phyloP scores from a whole-genome alignment of 768 basidiomycete species.

The Leucosporidium scottii region DNA sequence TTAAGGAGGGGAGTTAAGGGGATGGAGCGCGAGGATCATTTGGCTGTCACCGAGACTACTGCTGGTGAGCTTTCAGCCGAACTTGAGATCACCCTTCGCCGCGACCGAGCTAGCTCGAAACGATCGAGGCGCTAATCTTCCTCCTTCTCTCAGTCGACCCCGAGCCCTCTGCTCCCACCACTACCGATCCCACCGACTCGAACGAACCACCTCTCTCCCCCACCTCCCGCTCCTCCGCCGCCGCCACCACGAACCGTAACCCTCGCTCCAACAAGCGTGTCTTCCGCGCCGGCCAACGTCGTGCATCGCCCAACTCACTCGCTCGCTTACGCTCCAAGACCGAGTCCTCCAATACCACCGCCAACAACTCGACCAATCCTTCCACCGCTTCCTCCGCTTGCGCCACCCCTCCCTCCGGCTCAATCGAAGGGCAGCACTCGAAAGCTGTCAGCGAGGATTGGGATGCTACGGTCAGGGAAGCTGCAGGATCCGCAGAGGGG shows the following conservation, averaged over 20 bases:
- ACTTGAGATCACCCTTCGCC: too few relatives aligned
- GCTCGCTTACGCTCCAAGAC: slow-evolving; percentile 25
- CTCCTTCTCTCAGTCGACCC: background rate
- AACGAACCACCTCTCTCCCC: slow-evolving; percentile 13
- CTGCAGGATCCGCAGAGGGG: too few relatives aligned
- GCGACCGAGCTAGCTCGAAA: too few relatives aligned
- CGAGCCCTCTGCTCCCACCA: background rate
- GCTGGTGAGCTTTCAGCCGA: too few relatives aligned
- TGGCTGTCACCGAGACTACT: background rate
- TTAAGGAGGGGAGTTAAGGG: slow-evolving; percentile 19
- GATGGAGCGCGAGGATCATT: slow-evolving; percentile 19
- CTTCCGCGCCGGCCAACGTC: slow-evolving; percentile 37
- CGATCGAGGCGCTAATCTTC: too few relatives aligned
- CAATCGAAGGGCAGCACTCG: background rate
- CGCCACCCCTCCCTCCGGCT: slow-evolving; percentile 3
- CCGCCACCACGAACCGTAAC: slow-evolving; percentile 4
- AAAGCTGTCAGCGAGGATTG: background rate
- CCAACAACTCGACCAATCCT: background rate
- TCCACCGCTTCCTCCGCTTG: background rate
- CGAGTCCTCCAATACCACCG: slow-evolving; percentile 1
- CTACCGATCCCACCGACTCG: background rate
- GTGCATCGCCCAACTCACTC: slow-evolving; percentile 32
- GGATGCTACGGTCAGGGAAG: too few relatives aligned
- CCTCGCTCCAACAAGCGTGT: slow-evolving; percentile 26
- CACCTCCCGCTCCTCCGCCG: slow-evolving; percentile 7